phyloP scores from a whole-genome alignment of 495 filamentous ascomycete genomes.

The Penicillium coffeae region DNA sequence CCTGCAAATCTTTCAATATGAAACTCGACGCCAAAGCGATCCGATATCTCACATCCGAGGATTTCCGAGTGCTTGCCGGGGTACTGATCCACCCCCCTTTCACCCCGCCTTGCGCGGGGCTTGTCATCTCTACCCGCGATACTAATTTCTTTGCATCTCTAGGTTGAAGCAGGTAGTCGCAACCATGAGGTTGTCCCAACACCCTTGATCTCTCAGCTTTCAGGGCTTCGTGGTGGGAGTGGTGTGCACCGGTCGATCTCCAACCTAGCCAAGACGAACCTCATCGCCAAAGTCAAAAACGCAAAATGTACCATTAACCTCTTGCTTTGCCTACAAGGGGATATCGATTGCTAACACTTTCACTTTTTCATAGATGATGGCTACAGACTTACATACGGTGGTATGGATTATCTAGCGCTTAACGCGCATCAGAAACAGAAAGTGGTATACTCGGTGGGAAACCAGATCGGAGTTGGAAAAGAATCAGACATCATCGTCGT shows the following conservation, averaged over 20 bases:
- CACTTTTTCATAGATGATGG: constrained; percentile 65
- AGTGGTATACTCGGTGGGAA: constrained; percentile 84
- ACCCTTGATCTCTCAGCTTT: constrained; percentile 76
- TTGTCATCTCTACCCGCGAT: constrained; percentile 29
- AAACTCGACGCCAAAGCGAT: constrained; percentile 89
- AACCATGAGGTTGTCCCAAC: constrained; percentile 98
- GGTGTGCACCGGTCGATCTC: constrained; percentile 88
- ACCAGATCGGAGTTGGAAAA: constrained; percentile 94
- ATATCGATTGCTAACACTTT: background rate
- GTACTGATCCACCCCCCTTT: constrained; percentile 50
- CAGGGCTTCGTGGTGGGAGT: constrained; percentile 74
- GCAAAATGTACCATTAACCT: constrained; percentile 64
- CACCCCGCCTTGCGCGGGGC: constrained; percentile 8
- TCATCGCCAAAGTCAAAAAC: constrained; percentile 92
- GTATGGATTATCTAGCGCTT: constrained; percentile 92
- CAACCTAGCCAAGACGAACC: constrained; percentile 81
- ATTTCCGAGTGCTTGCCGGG: constrained; percentile 92
- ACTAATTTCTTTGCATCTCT: constrained; percentile 8
- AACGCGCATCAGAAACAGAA: constrained; percentile 77
- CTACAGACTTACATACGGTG: constrained; percentile 94
- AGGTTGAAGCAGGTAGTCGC: constrained; percentile 90
- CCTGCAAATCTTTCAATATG: constrained; percentile 48
- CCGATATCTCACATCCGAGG: constrained; percentile 85
- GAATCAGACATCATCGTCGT: constrained; percentile 95
- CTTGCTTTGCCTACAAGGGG: too few species aligned